Evolutionary conservation across 331 rosid species (phyloP), one percentile per base, ranked within the genome.

Genomic region (Quercus phellos): DNA sequence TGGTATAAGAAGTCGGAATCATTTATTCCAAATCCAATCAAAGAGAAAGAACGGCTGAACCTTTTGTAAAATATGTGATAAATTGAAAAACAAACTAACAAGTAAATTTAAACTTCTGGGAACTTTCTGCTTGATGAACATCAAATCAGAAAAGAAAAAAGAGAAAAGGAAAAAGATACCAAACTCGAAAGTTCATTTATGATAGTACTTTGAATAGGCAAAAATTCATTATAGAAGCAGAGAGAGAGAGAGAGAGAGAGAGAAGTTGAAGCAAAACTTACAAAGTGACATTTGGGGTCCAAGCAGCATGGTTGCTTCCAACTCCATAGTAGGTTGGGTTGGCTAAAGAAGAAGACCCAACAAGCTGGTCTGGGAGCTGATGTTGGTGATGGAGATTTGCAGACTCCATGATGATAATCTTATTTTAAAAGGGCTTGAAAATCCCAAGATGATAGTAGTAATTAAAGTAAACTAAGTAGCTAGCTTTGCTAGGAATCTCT

Each of bases 391-490:
- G 92, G 68, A 84, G 88, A 87, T 93, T 87, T 81, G 88, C 84
- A 77, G 94, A 88, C 83, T 90, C 95, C 97, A 91, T 89, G 75
- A 42, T 75, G 72, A 75, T 82, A 75, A 64, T 66, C 22, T 55
- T 60, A 53, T 70, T 58, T 68, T 72, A 74, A 79, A 58, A 19
- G 19, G 74, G 76, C 89, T 93, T 87, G 91, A 91, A 84, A 91
- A 93, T 93, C 98, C 98, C 95, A 90, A 93, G 93, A 84, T 51
- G 86, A 38, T 38, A 82, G 51, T 51, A 46, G 42, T 66, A 56
- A 77, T 43, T 81, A 67, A 73, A 76, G 78, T 72, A 70, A 79
- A 70, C 60, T 56, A 77, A 77, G 8, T 54, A 59, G 77, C 79
- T 79, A 74, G 80, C 54, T 4, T 46, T 46, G 53, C 70, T 70